Percentiles rank a stretch among this genome's conserved stretches.
Conservation (phyloP, 164 flowering plant genomes). For the Chloranthus sessilifolius region DNA sequence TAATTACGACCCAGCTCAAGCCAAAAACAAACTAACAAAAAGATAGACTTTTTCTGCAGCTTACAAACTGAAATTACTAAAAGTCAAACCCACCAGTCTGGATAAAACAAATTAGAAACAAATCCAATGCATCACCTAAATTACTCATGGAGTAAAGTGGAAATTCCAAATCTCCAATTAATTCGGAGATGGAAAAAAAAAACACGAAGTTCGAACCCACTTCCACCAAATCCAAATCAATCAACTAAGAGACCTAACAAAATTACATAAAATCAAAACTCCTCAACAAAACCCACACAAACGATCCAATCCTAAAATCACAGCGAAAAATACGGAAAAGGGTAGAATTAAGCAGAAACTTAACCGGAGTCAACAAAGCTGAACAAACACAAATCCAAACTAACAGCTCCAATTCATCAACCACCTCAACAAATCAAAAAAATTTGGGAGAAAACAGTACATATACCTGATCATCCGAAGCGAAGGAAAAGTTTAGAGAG, state of each 20-base stretch:
- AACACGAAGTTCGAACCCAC: too few relatives aligned
- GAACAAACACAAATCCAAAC: background rate
- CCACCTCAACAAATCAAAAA: background rate
- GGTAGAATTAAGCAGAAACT: background rate
- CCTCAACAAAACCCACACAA: background rate
- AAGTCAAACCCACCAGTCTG: too few relatives aligned
- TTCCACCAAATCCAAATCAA: too few relatives aligned
- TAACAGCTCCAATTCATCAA: constrained; percentile 1
- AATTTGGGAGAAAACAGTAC: background rate
- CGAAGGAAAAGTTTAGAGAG: background rate
- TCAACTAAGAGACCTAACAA: too few relatives aligned
- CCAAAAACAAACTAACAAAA: too few relatives aligned
- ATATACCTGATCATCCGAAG: constrained; percentile 3
- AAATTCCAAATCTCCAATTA: too few relatives aligned
- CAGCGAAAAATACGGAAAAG: background rate
- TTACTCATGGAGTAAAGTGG: background rate
- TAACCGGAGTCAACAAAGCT: background rate
- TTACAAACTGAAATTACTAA: too few relatives aligned
- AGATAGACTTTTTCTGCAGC: too few relatives aligned
- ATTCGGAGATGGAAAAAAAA: too few relatives aligned
- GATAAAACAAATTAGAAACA: too few relatives aligned
- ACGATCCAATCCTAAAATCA: background rate
- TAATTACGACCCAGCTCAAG: too few relatives aligned
- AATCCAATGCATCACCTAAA: too few relatives aligned
- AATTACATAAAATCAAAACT: background rate